Base-by-base conservation (phyloP, 164 flowering plant genomes). In the Annona cherimola region DNA sequence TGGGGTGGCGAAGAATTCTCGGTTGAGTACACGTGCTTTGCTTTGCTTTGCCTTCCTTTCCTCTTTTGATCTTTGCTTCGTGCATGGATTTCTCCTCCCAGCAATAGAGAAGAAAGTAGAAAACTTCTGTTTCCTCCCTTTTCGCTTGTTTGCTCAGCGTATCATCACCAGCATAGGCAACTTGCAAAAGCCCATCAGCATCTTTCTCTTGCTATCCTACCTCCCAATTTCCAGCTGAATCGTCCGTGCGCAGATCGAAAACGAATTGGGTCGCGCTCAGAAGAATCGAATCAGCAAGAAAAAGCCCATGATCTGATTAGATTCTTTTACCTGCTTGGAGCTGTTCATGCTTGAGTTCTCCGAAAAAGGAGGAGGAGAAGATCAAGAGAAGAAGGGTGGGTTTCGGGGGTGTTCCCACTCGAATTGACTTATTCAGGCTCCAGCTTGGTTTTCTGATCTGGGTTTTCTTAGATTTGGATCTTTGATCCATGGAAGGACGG, bases 1-100 rank as follows among this genome's bases (percentile, higher is more conserved):
- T 82, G 41, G 40, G 69, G 54, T 78, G 82, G 84, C 85, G 86
- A 76, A 82, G 80, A 69, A 79, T 84, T 71, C 85, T 84, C 82
- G 75, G 76, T 81, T 84, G 84, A 84, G 81, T 84, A 85, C 92
- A 87, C 88, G 89, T 87, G 87, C 87, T 80, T 46, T 18, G 4
- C 12, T 75, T 62, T 66, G 78, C n/a, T 41, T 40, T 39, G 18
- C 55, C 80, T 76, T 80, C 67, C 63, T 79, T 80, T 70, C 74
- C 72, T 75, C 76, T 75, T 73, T 69, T 77, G 63, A 81, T 83
- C 87, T 79, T 86, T 83, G 86, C 86, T 85, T 83, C 86, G 74
- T 90, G 92, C 92, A 90, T 90, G 91, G 91, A 83, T 84, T 86
- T 87, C 89, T 88, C 87, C 88, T 83, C 92, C 90, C 46, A 66